These are phyloP conservation scores for Vitis rupestris DNA, from an alignment of 164 flowering plant genomes.

Conservation along the genomic window DNA sequence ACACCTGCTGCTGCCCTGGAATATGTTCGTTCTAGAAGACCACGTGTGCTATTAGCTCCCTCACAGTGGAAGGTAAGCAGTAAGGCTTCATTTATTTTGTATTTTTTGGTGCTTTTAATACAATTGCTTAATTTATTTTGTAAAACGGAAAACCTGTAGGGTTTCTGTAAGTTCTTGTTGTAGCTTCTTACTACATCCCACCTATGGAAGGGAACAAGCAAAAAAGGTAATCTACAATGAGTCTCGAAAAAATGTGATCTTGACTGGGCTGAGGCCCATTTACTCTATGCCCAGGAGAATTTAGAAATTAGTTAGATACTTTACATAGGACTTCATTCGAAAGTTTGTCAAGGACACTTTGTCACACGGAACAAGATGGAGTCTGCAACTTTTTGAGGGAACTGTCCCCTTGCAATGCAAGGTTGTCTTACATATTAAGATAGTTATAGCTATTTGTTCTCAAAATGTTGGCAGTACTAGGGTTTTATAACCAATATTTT, in stretches of 20 bases:
- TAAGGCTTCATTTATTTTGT: too few relatives aligned
- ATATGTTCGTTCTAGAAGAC: slow-evolving; percentile 72
- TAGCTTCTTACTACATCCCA: too few relatives aligned
- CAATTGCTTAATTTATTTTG: not conserved
- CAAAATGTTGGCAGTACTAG: not conserved
- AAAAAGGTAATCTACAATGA: too few relatives aligned
- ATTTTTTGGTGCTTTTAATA: too few relatives aligned
- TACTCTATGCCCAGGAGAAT: not conserved
- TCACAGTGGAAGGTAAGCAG: slow-evolving; percentile 68
- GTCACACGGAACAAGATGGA: not conserved
- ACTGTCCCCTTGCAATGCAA: not conserved
- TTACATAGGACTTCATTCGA: not conserved
- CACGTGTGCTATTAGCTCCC: slow-evolving; percentile 72
- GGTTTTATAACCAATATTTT: not conserved
- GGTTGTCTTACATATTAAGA: not conserved
- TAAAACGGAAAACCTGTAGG: too few relatives aligned
- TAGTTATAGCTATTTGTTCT: not conserved
- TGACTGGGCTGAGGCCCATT: not conserved
- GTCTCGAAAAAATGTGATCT: too few relatives aligned
- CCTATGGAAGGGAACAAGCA: too few relatives aligned
- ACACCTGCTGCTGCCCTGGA: slow-evolving; percentile 68
- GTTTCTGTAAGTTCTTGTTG: too few relatives aligned
- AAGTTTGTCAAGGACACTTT: not conserved
- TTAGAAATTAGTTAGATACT: not conserved
- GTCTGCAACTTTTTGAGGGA: too few relatives aligned